Conservation (phyloP, 2,329 filamentous ascomycete genomes). For the Cercospora janseana region DNA sequence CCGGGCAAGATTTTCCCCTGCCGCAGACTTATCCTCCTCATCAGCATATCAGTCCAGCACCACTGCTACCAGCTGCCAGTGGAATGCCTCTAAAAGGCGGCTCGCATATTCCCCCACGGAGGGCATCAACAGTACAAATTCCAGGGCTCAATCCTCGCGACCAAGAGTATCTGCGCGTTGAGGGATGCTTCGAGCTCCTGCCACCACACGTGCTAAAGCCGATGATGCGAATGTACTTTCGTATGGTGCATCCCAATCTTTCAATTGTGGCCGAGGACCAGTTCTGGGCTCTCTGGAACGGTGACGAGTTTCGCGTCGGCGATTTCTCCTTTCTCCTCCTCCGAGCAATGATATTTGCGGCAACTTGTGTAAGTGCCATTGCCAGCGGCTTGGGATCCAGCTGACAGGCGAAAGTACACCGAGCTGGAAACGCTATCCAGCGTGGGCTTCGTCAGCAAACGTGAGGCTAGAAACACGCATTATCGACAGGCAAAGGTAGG, state of each 20-base stretch:
- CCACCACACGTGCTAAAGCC: constrained; percentile 16
- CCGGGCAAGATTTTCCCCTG: constrained; percentile 16
- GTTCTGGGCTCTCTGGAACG: constrained; percentile 23
- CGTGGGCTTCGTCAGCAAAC: constrained; percentile 26
- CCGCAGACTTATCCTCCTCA: constrained; percentile 18
- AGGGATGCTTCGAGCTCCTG: constrained; percentile 25
- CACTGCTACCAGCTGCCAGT: constrained; percentile 16
- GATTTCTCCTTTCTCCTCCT: constrained; percentile 19
- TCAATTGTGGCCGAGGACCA: constrained; percentile 23
- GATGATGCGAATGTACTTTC: constrained; percentile 25
- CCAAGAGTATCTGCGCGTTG: constrained; percentile 21
- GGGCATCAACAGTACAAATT: constrained; percentile 22
- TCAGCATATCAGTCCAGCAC: constrained; percentile 17
- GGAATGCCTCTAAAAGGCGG: constrained; percentile 10
- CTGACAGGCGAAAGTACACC: constrained; percentile 19
- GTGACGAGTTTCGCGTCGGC: constrained; percentile 17
- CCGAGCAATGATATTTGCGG: constrained; percentile 24
- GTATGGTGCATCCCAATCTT: constrained; percentile 23
- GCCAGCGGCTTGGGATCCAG: neutral
- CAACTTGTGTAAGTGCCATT: constrained; percentile 17
- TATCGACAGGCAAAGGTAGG: constrained; percentile 25
- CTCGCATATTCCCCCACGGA: constrained; percentile 13
- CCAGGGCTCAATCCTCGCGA: constrained; percentile 25
- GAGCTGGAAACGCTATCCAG: constrained; percentile 21
- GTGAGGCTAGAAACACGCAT: constrained; percentile 25